These are phyloP conservation scores for Lachnellula subtilissima DNA, from an alignment of 2,329 filamentous ascomycete genomes.

Conservation along the genomic window DNA sequence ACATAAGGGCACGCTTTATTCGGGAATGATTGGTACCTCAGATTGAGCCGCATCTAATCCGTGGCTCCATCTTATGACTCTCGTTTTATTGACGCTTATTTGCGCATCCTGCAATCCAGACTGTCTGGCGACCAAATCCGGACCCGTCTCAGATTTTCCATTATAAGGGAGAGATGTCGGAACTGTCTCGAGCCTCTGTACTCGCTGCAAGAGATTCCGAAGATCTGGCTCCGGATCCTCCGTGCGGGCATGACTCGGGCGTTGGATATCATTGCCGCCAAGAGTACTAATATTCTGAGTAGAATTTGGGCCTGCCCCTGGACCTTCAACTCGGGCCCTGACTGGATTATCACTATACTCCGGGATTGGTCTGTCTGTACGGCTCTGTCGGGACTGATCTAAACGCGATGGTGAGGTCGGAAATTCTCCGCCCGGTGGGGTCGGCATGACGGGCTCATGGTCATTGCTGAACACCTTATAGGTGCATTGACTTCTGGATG, in stretches of 20 bases:
- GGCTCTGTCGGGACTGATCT: neutral
- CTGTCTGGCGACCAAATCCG: neutral
- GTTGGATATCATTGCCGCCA: neutral
- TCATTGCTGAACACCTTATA: neutral
- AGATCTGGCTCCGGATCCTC: neutral
- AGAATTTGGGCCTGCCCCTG: neutral
- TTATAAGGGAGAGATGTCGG: neutral
- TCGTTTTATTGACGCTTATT: slow-evolving; percentile 35
- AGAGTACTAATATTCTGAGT: neutral
- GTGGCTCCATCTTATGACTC: slow-evolving; percentile 32
- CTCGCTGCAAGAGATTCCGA: neutral
- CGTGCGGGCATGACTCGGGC: neutral
- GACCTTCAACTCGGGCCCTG: no score
- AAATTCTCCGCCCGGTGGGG: no score
- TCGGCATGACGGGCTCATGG: neutral
- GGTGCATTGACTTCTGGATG: slow-evolving; percentile 27
- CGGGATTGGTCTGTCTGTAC: neutral
- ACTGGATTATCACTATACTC: neutral
- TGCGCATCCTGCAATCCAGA: slow-evolving; percentile 18
- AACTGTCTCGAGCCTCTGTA: neutral
- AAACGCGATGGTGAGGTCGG: neutral
- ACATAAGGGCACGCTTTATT: neutral
- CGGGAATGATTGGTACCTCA: slow-evolving; percentile 25
- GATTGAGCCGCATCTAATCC: slow-evolving; percentile 29
- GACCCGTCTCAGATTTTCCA: neutral